Conservation (phyloP, 2,329 filamentous ascomycete species). For the Ophiostoma sp. region DNA sequence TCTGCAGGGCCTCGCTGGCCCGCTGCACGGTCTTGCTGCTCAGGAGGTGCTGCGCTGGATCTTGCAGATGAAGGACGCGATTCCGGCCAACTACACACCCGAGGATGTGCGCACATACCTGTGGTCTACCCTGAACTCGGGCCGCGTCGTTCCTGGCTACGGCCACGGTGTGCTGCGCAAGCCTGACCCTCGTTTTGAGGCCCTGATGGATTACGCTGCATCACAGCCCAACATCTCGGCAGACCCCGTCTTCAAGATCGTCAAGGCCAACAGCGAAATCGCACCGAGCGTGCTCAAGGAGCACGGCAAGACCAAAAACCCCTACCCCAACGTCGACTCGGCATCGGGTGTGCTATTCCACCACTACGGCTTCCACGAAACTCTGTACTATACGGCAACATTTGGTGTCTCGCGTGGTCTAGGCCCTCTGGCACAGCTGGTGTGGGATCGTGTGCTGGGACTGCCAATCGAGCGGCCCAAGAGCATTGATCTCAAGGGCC, state of each 20-base stretch:
- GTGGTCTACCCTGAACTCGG: constrained; percentile 88
- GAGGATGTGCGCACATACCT: constrained; percentile 83
- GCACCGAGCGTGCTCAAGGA: constrained; percentile 85
- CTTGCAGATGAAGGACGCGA: constrained; percentile 85
- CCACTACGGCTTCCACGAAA: constrained; percentile 96
- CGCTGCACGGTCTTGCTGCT: constrained; percentile 82
- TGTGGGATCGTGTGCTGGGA: constrained; percentile 92
- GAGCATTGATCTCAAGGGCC: constrained; percentile 87
- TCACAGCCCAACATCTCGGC: constrained; percentile 76
- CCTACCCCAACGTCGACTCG: constrained; percentile 94
- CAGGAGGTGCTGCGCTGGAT: constrained; percentile 98
- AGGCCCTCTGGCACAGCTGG: constrained; percentile 85
- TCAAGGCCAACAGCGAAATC: constrained; percentile 87
- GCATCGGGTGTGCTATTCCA: constrained; percentile 93
- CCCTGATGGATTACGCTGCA: constrained; percentile 90
- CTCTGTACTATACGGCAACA: constrained; percentile 81
- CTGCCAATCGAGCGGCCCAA: constrained; percentile 96
- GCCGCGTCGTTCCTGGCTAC: constrained; percentile 90
- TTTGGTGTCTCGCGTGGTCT: constrained; percentile 67
- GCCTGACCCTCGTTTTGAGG: constrained; percentile 93
- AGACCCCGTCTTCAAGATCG: constrained; percentile 88
- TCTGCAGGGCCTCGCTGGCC: constrained; percentile 91
- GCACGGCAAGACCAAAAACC: constrained; percentile 98
- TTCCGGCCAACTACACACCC: constrained; percentile 72
- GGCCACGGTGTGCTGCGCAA: constrained; percentile 94